Base-by-base conservation (phyloP, 192 early-diverging fungal genomes). In the Backusella parvicylindrica region DNA sequence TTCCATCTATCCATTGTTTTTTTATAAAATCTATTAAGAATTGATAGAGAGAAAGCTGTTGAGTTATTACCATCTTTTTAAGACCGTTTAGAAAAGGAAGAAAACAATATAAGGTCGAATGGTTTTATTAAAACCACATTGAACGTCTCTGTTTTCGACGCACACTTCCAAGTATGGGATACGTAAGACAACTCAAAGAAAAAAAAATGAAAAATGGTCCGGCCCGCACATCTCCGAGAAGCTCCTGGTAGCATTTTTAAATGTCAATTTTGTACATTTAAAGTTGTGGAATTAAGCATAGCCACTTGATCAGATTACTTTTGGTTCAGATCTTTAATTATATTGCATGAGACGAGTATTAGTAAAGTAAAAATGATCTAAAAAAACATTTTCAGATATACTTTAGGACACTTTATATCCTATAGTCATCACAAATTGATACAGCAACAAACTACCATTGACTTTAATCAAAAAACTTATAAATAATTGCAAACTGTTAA, bases 61-160 rank as follows among this genome's bases (percentile, higher is more conserved):
- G 8, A 36, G 32, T 36, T 68, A 68, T 68, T 68, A 68, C 66
- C 66, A 68, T 68, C 66, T 68, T 68, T 65, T 68, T 38, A 68
- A 36, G 23, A 68, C 66, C 66, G 66, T 68, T 68, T 68, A 68
- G 35, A 68, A 68, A 68, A 68, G 66, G 66, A 68, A 68, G 66
- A 68, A 68, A 68, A 60, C 53, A 60, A 60, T 28, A 28, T 60
- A 60, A 60, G 23, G 21, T 28, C 3, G 53, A 23, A 60, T 60
- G 53, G 18, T 60, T 60, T 60, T 60, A 60, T 60, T 60, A 28
- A 60, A 60, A 60, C 53, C 28, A 60, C 53, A 60, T 60, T 60
- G 53, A 60, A 60, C 26, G 11, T 60, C 12, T 28, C 26, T 28
- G 8, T 60, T 60, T 60, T 23, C 53, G 53, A 60, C 23, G 12